Base-by-base conservation (phyloP, 495 filamentous ascomycete genomes). In the Trichoderma orchidacearum region DNA sequence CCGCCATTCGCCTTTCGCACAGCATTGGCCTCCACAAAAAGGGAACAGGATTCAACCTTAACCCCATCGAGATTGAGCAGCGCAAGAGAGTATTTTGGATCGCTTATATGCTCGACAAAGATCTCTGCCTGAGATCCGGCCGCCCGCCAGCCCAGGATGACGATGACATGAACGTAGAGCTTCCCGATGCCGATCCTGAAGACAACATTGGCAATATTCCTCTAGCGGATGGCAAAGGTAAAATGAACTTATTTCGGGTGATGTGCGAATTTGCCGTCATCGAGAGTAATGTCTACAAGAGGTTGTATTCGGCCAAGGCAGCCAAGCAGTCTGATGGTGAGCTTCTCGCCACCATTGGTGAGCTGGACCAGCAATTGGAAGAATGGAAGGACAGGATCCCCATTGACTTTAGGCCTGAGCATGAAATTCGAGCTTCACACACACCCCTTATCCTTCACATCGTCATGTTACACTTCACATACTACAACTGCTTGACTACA, bases 81-180 rank as follows among this genome's bases (percentile, higher is more conserved):
- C 80, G 93, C 30, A 96, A 96, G 72, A 75, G 93, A 60, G 93
- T 97, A 2, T 98, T 97, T 63, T 98, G 93, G 93, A 96, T 98
- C 63, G 90, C 87, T 12, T 98, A 98, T 64, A 82, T 95, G 72
- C 72, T 96, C 28, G 93, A 98, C 65, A 95, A 95, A 73, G 93
- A 97, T 63, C 82, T 97, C 58, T 96, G 91, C 67, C 80, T 98
- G 29, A 83, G 93, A 30, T 93, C 90, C 17, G 93, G 93, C 30
- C 82, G 93, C 54, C 93, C 93, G 25, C 92, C 91, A 17, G 87
- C 89, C 13, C 94, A 96, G 65, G 92, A 97, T 64, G 93, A 97
- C 63, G 90, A 97, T 68, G 93, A 98, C 65, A 94, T 96, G 86
- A 96, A 95, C 65, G 93, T 97, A 28, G 91, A 97, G 35, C 77